Evolutionary conservation across 306 rosid genomes (phyloP).

Genomic region (Lathyrus tuberosus): DNA sequence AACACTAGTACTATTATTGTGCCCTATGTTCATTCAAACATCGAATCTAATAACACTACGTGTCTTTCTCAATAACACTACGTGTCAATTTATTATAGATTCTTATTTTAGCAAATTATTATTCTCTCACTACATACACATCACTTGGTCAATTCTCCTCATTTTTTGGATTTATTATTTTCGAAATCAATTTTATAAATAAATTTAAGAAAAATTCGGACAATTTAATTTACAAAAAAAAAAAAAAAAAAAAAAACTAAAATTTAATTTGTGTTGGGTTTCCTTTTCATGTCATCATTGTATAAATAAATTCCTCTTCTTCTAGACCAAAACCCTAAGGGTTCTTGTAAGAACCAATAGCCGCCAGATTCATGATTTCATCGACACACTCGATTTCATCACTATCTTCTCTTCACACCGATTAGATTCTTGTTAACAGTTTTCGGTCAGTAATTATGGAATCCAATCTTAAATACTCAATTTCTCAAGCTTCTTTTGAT

Average conservation of each 20-base stretch:
- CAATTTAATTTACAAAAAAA: not conserved
- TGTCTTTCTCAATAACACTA: constrained; percentile 31
- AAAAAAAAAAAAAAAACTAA: not conserved
- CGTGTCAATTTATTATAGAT: constrained; percentile 38
- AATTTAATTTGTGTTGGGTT: not conserved
- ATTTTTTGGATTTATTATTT: constrained; percentile 36
- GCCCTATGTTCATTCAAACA: constrained; percentile 17
- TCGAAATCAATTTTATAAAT: constrained; percentile 7
- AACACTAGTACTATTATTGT: constrained; percentile 14
- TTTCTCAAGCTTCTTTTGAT: constrained; percentile 6
- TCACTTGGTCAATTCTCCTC: constrained; percentile 69
- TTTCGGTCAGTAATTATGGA: constrained; percentile 34
- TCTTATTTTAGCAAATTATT: constrained; percentile 21
- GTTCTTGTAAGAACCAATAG: constrained; percentile 68
- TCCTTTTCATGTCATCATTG: constrained; percentile 36
- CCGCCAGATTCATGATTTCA: constrained; percentile 67
- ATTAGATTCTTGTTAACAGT: not conserved
- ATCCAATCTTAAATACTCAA: constrained; percentile 9
- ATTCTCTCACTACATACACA: constrained; percentile 31
- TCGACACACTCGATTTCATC: constrained; percentile 32
- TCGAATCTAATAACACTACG: constrained; percentile 44
- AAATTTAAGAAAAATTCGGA: not conserved
- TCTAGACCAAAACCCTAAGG: constrained; percentile 82
- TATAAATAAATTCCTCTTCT: constrained; percentile 68
- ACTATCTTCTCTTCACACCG: no score